Base-by-base conservation (phyloP, 169 alveolate species). In the Condylostoma magnum region DNA sequence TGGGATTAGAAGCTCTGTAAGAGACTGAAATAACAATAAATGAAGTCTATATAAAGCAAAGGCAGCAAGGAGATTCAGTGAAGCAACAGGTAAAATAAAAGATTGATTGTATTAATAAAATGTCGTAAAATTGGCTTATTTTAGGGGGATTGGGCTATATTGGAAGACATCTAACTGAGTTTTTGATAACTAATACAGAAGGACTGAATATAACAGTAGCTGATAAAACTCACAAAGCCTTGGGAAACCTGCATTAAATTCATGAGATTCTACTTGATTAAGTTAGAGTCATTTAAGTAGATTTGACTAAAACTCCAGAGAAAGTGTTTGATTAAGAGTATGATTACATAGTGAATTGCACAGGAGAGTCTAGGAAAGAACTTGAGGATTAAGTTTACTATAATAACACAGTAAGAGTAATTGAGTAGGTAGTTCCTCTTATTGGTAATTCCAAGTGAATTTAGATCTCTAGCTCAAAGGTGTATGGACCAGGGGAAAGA, bases 121-220 rank as follows among this genome's bases (percentile, higher is more conserved):
- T n/a, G n/a, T n/a, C n/a, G n/a, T n/a, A n/a, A n/a, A n/a, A n/a
- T n/a, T 60, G 71, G 71, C 71, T 60, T 2, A 60, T 60, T 8
- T 27, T 60, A 12, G 71, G 71, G 8, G 71, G 71, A 2, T 30
- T 36, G 6, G 71, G 71, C 25, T 60, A 60, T 25, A 60, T 60
- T 36, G 71, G 71, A 12, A 12, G 71, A 3, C 36, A 60, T 34
- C 3, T 60, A 18, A 28, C n/a, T 2, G n/a, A 37, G 57, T 31
- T 22, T 30, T 34, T 37, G n/a, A 8, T 60, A 37, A 38, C 36
- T 20, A 18, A 33, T 4, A 18, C 36, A 4, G 15, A n/a, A 0
- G 20, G 38, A 6, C 6, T 18, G 6, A 30, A 60, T 37, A 60
- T 60, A 15, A 60, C 71, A 8, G 71, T 60, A 8, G 71, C 71